Base-by-base conservation (phyloP, 1,139 yeast genomes). In the Candida sp. region DNA sequence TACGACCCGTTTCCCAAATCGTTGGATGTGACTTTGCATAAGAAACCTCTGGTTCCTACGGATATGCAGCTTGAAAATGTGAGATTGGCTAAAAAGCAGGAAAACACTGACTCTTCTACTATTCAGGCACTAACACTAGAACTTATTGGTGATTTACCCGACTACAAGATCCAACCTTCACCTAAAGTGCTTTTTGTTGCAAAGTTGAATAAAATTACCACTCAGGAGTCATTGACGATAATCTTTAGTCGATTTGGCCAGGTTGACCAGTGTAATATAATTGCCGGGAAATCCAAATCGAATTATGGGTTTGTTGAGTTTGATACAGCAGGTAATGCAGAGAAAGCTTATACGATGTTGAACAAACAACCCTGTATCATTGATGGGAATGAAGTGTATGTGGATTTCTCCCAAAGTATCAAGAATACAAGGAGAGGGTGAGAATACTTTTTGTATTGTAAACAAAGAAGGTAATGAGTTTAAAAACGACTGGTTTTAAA, bases 321-420 rank as follows among this genome's bases (percentile, higher is more conserved):
- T 55, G 73, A 66, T 22, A 56, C 62, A 2, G 66, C 67, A 47
- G 62, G 63, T 33, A 71, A 73, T 35, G 83, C 87, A 40, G 89
- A 84, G 51, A 50, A 57, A 22, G 89, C 89, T 0, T 84, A 80
- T 55, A 61, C 67, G 43, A 79, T 76, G 52, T 78, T 84, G 39
- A 37, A 37, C 77, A 78, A 79, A 36, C 76, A 75, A 9, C 58
- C 63, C 4, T 84, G 79, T 6, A 54, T 83, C 38, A 80, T 84
- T 35, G 90, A 84, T 55, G 90, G 85, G 43, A 61, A 76, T 29
- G 68, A 85, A 41, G 75, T 84, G 23, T 80, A 80, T 47, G 85
- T 84, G 39, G 89, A 84, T 56, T 84, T 83, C 63, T 77, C 85
- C 40, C 90, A n/a, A n/a, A n/a, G n/a, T n/a, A n/a, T n/a, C n/a